Evolutionary conservation across 1,284 basidiomycete genomes (phyloP), one percentile per base, ranked within the genome.

Genomic region (Exobasidium cylindrosporum): DNA sequence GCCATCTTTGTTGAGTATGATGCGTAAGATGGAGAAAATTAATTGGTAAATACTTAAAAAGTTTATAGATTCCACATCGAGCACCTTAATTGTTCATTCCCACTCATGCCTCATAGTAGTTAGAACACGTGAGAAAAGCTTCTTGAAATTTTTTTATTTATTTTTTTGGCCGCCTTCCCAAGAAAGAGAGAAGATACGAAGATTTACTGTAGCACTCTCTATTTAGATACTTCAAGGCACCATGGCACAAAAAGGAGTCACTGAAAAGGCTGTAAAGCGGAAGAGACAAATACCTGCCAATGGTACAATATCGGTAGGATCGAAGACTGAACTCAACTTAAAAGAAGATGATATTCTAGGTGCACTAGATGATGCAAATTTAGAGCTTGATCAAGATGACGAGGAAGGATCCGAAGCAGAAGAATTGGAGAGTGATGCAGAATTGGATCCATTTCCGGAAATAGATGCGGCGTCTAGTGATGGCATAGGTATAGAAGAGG

Each of bases 381-480:
- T 68, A 17, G 54, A 45, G 57, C 44, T 57, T 21, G 55, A 28
- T 4, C 60, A 56, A 24, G 67, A 57, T 6, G 58, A 58, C 26
- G 62, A 65, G 4, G 58, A 62, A 7, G 46, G 30, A 7, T 26
- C 46, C 29, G 60, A 66, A n/a, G 46, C 57, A 13, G 65, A 65
- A 28, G 58, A 66, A 21, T 71, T 17, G 35, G 35, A 40, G 7
- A 40, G 35, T 40, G 35, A 40, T 23, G 45, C 60, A 1, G 74
- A 77, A 0, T 80, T 79, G 30, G 83, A 82, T 5, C 79, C 68
- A 11, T 83, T 84, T 60, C 83, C 83, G 0, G 83, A 84, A 68
- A 78, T 84, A 52, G 82, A 83, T 62, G 66, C 79, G 13, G 81
- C 79, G 30, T 73, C 59, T 3, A 80, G 78, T 62, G 75, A 78